Evolutionary conservation across 148 eudicot species (phyloP), one percentile per base, ranked within the genome.

Genomic region (Talinum fruticosum): DNA sequence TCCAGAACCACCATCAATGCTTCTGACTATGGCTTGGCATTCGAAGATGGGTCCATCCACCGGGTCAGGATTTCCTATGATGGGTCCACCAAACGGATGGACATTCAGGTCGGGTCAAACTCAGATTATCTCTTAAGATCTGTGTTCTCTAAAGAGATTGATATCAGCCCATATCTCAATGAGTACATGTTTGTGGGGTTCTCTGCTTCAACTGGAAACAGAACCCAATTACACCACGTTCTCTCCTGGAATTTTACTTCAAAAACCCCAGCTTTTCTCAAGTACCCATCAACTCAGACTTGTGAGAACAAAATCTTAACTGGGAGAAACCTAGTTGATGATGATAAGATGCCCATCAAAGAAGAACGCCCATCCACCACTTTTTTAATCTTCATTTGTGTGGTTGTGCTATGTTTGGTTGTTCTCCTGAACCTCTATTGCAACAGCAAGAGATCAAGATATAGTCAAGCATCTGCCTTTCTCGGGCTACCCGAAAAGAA

Each of bases 171-270:
- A 28, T 88, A 80, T 51, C 75, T 93, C 12, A 89, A 88, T 34
- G 97, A 93, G 82, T 93, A 93, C 80, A 93, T 93, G 95, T 93
- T 90, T 64, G 89, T 93, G 10, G 95, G 95, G 3, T 90, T 93
- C 80, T 90, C 95, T n/a, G 97, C 95, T 78, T 93, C 97, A 0
- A 90, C 95, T 0, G 97, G 95, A n/a, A 88, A 86, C 75, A 78
- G 66, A 76, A 79, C 97, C 1, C 88, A 93, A 74, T 74, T 90
- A 59, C 97, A 93, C 84, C 88, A 85, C 72, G 61, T 93, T 16
- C 65, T 88, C 13, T 90, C 95, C 8, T 93, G 97, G 97, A 93
- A 93, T 68, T 90, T 93, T 80, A 90, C 91, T 2, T 87, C 91
- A 8, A 79, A 76, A 10, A 84, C 89, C 2, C 89, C 84, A 5